These are phyloP conservation scores for Platanthera zijinensis DNA, from an alignment of 106 monocot species.

Conservation along the genomic window DNA sequence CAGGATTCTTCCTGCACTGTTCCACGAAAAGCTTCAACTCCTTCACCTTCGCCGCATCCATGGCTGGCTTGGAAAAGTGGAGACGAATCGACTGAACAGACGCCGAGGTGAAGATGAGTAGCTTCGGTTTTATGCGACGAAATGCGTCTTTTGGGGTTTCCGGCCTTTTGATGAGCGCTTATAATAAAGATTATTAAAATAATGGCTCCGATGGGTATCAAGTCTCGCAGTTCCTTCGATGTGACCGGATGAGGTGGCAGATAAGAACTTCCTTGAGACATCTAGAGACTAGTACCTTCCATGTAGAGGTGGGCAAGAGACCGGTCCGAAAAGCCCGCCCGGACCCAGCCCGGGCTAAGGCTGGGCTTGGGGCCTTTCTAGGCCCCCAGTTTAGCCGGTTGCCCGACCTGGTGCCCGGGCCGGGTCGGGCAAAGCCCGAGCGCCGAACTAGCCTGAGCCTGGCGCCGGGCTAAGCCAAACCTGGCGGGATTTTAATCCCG, in stretches of 20 bases:
- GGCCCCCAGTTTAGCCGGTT: too few species aligned
- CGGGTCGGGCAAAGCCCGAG: too few species aligned
- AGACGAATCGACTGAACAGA: conserved; percentile 3
- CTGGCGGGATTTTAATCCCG: too few species aligned
- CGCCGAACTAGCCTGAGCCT: too few species aligned
- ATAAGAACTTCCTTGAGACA: neutral
- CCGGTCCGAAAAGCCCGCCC: too few species aligned
- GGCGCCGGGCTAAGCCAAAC: too few species aligned
- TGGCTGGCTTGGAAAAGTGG: conserved; percentile 5
- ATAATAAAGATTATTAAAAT: neutral
- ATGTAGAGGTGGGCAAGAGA: too few species aligned
- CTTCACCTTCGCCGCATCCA: conserved; percentile 71
- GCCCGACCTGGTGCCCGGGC: too few species aligned
- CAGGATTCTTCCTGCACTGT: conserved; percentile 63
- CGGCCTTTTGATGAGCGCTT: neutral
- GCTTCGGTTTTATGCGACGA: neutral
- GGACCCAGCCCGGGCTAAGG: too few species aligned
- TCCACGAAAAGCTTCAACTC: conserved; percentile 71
- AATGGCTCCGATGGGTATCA: neutral
- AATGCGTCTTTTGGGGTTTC: neutral
- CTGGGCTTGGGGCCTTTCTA: too few species aligned
- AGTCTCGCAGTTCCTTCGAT: neutral
- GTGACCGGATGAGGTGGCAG: neutral
- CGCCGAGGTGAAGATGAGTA: neutral
- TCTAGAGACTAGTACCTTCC: too few species aligned